phyloP scores from a whole-genome alignment of 1,284 basidiomycete genomes.

The Fomitopsis palustris region DNA sequence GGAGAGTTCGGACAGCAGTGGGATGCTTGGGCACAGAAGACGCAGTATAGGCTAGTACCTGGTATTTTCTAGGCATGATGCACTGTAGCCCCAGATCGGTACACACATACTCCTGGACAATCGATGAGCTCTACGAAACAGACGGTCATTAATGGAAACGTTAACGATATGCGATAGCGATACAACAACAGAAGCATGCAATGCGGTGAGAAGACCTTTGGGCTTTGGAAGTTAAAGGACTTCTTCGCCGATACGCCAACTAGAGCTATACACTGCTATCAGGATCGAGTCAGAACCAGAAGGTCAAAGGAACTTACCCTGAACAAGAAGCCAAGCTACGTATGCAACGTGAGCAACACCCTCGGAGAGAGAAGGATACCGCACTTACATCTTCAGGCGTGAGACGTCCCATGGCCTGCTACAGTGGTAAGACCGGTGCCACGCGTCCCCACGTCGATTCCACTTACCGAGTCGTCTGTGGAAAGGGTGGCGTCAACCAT shows the following conservation, averaged over 20 bases:
- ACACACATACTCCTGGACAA: background rate
- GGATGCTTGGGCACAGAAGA: conserved; percentile 10
- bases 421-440: conserved; percentile 21
- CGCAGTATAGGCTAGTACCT: conserved; percentile 8
- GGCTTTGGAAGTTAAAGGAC: too few relatives aligned
- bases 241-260: background rate
- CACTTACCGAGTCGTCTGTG: conserved; percentile 65
- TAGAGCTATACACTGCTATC: background rate
- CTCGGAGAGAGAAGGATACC: background rate
- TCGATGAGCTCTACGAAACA: background rate
- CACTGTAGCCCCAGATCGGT: background rate
- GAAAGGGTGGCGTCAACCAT: conserved; percentile 83
- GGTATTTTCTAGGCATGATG: conserved; percentile 7
- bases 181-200: background rate
- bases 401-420: conserved; percentile 82
- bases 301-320: conserved; percentile 42
- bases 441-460: background rate
- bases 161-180: background rate
- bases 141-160: background rate
- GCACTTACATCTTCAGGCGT: conserved; percentile 83
- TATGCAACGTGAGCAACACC: conserved; percentile 3
- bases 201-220: background rate
- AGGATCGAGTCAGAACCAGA: background rate
- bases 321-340: conserved; percentile 73
- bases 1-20: conserved; percentile 11